Evolutionary conservation across 208 protist species (phyloP).

Genomic region (Leishmania major): DNA sequence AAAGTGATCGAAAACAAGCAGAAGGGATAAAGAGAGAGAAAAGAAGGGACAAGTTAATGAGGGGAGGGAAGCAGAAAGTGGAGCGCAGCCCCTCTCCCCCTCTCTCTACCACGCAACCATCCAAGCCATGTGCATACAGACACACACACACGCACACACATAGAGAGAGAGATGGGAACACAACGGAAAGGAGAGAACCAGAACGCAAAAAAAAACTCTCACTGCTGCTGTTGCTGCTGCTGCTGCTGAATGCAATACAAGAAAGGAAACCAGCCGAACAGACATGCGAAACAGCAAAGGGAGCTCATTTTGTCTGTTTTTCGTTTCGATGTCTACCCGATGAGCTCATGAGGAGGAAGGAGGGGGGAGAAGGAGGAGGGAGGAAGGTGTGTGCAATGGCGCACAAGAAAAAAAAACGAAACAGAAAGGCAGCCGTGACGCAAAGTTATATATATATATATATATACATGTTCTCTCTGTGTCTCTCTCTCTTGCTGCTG

Average conservation of each 20-base stretch:
- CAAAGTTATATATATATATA: not conserved
- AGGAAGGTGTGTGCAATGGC: not conserved
- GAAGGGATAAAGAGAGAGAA: not conserved
- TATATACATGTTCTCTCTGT: no score
- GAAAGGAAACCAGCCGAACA: not conserved
- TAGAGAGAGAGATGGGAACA: not conserved
- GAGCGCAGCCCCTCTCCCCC: no score
- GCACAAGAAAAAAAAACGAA: not conserved
- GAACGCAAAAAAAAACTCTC: not conserved
- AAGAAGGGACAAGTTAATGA: not conserved
- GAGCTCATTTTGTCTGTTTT: not conserved
- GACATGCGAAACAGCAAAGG: not conserved
- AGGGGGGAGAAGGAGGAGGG: no score
- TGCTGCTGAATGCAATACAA: not conserved
- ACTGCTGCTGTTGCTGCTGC: not conserved
- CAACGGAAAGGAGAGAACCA: not conserved
- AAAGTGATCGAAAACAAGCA: not conserved
- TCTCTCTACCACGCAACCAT: no score
- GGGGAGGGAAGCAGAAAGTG: not conserved
- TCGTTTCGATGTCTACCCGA: not conserved
- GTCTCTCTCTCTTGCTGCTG: no score
- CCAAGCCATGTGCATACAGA: not conserved
- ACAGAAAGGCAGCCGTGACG: no score
- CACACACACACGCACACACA: not conserved
- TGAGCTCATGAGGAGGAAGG: not conserved